Conservation (phyloP, 257 asterid genomes). For the Datura wrightii region DNA sequence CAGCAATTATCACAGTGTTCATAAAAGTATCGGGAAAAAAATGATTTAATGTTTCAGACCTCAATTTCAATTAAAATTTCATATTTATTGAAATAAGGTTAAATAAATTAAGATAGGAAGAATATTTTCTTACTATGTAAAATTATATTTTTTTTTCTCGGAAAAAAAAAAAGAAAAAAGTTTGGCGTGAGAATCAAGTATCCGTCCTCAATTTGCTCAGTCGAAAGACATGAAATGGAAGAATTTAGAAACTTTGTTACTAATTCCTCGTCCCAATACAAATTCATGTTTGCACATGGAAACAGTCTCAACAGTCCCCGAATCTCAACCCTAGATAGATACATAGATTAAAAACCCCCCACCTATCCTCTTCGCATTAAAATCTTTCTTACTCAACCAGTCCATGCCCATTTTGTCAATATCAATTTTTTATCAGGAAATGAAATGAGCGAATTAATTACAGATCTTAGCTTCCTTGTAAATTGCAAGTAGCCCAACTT, state of each 20-base stretch:
- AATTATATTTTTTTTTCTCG: neutral
- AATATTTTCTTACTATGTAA: neutral
- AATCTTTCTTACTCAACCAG: neutral
- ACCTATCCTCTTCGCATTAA: constrained; percentile 13
- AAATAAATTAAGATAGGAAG: no score
- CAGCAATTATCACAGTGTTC: neutral
- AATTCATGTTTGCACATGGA: constrained; percentile 24
- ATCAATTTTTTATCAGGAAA: neutral
- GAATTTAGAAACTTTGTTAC: neutral
- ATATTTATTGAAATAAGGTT: no score
- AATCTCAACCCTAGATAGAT: neutral
- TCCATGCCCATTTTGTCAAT: neutral
- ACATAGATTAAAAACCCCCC: constrained; percentile 7
- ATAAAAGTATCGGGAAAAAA: neutral
- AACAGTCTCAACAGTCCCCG: neutral
- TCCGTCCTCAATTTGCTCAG: neutral
- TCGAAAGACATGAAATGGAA: neutral
- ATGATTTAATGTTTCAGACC: neutral
- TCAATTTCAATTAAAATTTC: no score
- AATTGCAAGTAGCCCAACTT: neutral
- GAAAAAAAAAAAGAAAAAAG: no score
- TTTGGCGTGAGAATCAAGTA: constrained; percentile 16
- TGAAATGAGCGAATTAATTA: constrained; percentile 23
- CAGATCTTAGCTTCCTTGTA: constrained; percentile 22
- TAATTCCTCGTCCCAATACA: neutral